Evolutionary conservation across 2,329 filamentous ascomycete species (phyloP).

Genomic region (Sordariomycetes sp.): DNA sequence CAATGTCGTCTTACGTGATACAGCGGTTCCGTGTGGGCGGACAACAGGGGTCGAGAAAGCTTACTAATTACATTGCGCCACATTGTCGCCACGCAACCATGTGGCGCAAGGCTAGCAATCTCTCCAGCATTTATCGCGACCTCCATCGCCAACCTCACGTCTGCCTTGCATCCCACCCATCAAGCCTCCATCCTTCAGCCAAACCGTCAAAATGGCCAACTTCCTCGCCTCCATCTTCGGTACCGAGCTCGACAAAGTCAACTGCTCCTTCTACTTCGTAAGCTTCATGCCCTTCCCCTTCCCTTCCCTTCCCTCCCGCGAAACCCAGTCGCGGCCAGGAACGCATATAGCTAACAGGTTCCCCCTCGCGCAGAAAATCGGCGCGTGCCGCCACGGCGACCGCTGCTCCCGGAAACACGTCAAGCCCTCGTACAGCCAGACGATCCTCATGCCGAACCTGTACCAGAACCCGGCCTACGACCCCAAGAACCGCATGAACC

Average conservation of each 20-base stretch:
- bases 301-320: not conserved
- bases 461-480: conserved; percentile 99
- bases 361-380: conserved; percentile 69
- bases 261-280: conserved; percentile 89
- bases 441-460: conserved; percentile 93
- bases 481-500: conserved; percentile 92
- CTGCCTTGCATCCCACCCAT: conserved; percentile 1
- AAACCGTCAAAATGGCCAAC: conserved; percentile 63
- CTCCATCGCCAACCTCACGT: not conserved
- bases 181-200: conserved; percentile 1
- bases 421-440: conserved; percentile 96
- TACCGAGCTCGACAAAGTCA: conserved; percentile 98
- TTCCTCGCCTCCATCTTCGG: conserved; percentile 99
- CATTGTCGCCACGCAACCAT: conserved; percentile 11
- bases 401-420: conserved; percentile 98
- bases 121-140: not conserved
- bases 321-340: not conserved
- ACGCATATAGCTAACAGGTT: conserved; percentile 1
- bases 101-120: conserved; percentile 15
- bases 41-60: not conserved
- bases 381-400: conserved; percentile 95
- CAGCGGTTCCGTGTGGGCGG: not conserved
- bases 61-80: conserved; percentile 21
- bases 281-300: conserved; percentile 9
- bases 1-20: not conserved